Base-by-base conservation (phyloP, 805 yeast species). In the Saccharomyces kudriavzevii region DNA sequence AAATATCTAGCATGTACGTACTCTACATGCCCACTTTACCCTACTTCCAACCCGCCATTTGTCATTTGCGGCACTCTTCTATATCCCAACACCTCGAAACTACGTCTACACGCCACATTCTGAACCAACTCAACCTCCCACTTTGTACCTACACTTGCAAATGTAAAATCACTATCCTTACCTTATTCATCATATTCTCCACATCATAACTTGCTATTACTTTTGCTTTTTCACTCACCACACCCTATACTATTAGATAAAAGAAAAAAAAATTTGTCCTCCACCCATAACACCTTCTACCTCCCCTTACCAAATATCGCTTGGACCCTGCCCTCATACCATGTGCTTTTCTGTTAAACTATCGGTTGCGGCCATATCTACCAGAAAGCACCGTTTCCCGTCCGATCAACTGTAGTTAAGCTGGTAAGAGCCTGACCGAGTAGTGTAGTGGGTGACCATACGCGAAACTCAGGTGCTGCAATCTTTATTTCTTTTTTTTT, bases 381-480 rank as follows among this genome's bases (percentile, higher is more conserved):
- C 78, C 74, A 73, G 80, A 77, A 76, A 76, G 77, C 79, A 77
- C 79, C 78, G 78, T 75, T 77, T 76, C 80, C 80, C 80, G 80
- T 76, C 80, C 80, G 80, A 76, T 75, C 80, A 76, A 75, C 77
- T 74, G 78, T 75, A 76, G 79, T 77, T 74, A 76, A 76, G 75
- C 80, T 72, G 75, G 77, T 74, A 74, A 76, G 80, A 74, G 80
- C 79, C 78, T 71, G 77, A 75, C 78, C 73, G 78, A 76, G 80
- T 75, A 76, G 73, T 74, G 74, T 73, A 72, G 78, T 76, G 79
- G 80, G 79, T 73, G 80, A 77, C 80, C 79, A 76, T 74, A 73
- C 74, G 80, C 74, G 79, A 76, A 77, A 75, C 74, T 76, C 76
- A 71, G 78, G 78, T 76, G 79, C 77, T 76, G 77, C 74, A 73